phyloP scores from a whole-genome alignment of 2,329 filamentous ascomycete species.

The Xylariaceae sp. region DNA sequence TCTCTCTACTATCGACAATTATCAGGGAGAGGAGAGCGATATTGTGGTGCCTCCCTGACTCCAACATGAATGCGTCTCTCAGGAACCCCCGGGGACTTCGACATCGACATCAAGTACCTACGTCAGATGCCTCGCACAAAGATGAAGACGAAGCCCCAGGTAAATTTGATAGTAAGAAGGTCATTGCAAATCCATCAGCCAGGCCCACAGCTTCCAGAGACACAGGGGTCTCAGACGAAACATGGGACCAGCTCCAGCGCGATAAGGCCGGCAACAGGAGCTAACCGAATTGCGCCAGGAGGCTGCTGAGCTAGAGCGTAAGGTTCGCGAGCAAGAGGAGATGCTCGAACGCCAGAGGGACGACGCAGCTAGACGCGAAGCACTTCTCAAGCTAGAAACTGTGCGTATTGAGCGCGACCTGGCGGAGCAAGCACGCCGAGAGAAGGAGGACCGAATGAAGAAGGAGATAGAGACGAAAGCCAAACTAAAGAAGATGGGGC shows the following conservation, averaged over 20 bases:
- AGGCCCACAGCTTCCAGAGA: slow-evolving; percentile 46
- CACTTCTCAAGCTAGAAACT: slow-evolving; percentile 18
- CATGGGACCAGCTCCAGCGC: slow-evolving; percentile 62
- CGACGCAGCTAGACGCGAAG: slow-evolving; percentile 33
- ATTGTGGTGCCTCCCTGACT: slow-evolving; percentile 71
- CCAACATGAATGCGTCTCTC: slow-evolving; percentile 37
- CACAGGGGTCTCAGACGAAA: slow-evolving; percentile 58
- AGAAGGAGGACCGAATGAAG: slow-evolving; percentile 43
- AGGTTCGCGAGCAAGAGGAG: slow-evolving; percentile 29
- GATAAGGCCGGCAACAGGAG: slow-evolving; percentile 46
- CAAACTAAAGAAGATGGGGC: slow-evolving; percentile 56
- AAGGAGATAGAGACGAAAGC: slow-evolving; percentile 45
- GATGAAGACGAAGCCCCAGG: slow-evolving; percentile 2
- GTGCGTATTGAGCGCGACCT: slow-evolving; percentile 4
- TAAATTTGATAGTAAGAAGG: slow-evolving; percentile 11
- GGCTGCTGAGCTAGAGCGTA: slow-evolving; percentile 21
- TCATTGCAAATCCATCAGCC: not conserved
- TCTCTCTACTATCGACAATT: slow-evolving; percentile 77
- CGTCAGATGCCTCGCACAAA: not conserved
- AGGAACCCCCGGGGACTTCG: slow-evolving; percentile 10
- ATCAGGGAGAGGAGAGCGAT: slow-evolving; percentile 76
- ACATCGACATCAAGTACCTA: not conserved
- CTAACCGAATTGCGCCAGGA: slow-evolving; percentile 34
- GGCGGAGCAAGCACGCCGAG: slow-evolving; percentile 14
- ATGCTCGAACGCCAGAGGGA: slow-evolving; percentile 42